Percentiles rank a stretch among this genome's conserved stretches.
Conservation (phyloP, 371 early-diverging fungal genomes). For the Mucor ambiguus region DNA sequence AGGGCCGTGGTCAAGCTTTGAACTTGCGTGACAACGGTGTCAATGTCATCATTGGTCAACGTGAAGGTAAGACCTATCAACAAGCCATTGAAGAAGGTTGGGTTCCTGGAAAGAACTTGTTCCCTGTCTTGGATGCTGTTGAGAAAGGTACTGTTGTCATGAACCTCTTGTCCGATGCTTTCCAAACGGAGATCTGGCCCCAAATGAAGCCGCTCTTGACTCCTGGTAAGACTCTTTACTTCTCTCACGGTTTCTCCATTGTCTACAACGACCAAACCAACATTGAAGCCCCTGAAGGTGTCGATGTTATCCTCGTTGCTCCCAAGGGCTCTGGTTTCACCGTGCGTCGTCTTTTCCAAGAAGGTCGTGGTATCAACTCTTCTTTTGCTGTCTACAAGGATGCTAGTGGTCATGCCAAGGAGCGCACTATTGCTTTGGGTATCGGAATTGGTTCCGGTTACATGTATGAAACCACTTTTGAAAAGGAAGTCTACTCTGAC, state of each 20-base stretch:
- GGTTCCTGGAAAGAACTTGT: constrained; percentile 95
- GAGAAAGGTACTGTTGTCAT: constrained; percentile 91
- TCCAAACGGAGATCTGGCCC: constrained; percentile 93
- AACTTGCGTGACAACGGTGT: constrained; percentile 97
- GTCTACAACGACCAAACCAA: constrained; percentile 93
- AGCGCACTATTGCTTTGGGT: constrained; percentile 92
- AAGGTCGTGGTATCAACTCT: constrained; percentile 97
- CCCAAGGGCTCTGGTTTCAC: constrained; percentile 97
- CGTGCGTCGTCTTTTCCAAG: constrained; percentile 94
- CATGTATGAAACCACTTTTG: constrained; percentile 95
- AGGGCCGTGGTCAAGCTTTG: constrained; percentile 95
- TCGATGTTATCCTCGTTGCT: constrained; percentile 96
- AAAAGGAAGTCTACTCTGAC: constrained; percentile 97
- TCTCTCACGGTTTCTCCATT: constrained; percentile 97
- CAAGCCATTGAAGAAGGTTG: constrained; percentile 95
- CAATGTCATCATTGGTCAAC: constrained; percentile 94
- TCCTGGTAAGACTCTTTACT: constrained; percentile 97
- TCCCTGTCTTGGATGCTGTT: constrained; percentile 91
- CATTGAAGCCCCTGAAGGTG: constrained; percentile 86
- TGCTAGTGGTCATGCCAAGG: constrained; percentile 89
- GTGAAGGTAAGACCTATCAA: constrained; percentile 93
- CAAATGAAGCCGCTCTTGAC: constrained; percentile 87
- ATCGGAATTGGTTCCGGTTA: constrained; percentile 97
- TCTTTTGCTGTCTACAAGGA: constrained; percentile 96
- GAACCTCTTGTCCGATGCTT: constrained; percentile 97